Evolutionary conservation across 2,329 filamentous ascomycete species (phyloP), one percentile per base, ranked within the genome.

Genomic region (Pyrenophora graminea): DNA sequence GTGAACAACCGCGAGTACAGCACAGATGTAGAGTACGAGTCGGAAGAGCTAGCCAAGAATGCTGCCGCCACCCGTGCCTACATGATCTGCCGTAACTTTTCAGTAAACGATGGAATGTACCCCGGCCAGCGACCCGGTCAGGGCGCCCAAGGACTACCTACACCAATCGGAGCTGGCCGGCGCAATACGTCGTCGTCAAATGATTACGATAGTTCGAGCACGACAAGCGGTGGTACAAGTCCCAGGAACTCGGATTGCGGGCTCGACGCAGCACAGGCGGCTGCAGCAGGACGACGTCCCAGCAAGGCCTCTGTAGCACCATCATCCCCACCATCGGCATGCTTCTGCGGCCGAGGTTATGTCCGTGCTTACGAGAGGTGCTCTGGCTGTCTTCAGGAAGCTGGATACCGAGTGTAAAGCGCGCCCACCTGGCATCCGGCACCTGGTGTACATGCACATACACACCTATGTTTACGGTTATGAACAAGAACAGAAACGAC

Each of bases 1-100:
- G 93, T 97, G 72, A 97, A 97, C 79, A 95, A 95, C 64, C 89
- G 93, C 70, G 91, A 96, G 79, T 97, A 97, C 78, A 90, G 92
- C 73, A 96, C 92, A 37, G 91, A 96, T 73, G 83, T 89, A 32
- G 84, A 87, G 58, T 96, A 94, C 77, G 86, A 89, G 71, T 89
- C 88, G 56, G 89, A 93, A 71, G 80, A 84, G 41, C 81, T 96
- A 60, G 93, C 93, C 39, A 90, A 91, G 70, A 92, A 97, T 74
- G 94, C 93, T 67, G 93, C 93, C 21, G 93, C 93, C 54, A 95
- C 95, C 84, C 89, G 91, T 56, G 93, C 93, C 51, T 97, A 96
- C 76, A 93, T 96, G 85, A 94, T 97, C 62, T 97, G 93, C 80
- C 88, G 91, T 59, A 96, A 96, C 81, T 97, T 97, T 77, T 96